These are phyloP conservation scores for Neolentinus lepideus DNA, from an alignment of 1,284 basidiomycete species.

Conservation along the genomic window DNA sequence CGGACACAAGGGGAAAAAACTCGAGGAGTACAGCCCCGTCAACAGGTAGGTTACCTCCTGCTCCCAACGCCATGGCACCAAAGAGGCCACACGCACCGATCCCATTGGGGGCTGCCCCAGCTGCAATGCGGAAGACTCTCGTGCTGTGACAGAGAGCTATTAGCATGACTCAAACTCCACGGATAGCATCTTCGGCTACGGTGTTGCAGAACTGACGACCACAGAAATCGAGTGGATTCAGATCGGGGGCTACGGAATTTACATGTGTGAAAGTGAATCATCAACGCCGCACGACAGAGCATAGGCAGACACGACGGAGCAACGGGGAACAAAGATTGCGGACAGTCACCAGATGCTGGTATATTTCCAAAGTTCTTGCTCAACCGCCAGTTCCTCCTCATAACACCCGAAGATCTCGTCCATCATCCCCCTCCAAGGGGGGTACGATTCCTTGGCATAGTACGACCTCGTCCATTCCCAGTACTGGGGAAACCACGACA, in stretches of 20 bases:
- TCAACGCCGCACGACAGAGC: too few species aligned
- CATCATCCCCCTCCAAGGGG: neutral
- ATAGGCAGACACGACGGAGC: too few species aligned
- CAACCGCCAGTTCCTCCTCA: neutral
- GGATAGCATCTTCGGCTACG: too few species aligned
- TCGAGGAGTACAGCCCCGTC: slow-evolving; percentile 64
- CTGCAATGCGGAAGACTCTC: slow-evolving; percentile 49
- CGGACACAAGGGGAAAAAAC: slow-evolving; percentile 58
- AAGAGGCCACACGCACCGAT: slow-evolving; percentile 34
- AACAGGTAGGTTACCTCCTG: slow-evolving; percentile 52
- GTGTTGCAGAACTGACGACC: too few species aligned
- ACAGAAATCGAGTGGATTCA: too few species aligned
- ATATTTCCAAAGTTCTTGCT: slow-evolving; percentile 1
- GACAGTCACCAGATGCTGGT: neutral
- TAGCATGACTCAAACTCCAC: too few species aligned
- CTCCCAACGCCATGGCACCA: slow-evolving; percentile 37
- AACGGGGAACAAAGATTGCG: too few species aligned
- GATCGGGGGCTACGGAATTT: too few species aligned
- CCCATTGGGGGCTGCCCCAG: slow-evolving; percentile 36
- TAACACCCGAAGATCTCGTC: neutral
- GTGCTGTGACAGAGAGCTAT: too few species aligned
- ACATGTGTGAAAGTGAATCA: too few species aligned
- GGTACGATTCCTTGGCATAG: neutral
- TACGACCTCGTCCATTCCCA: slow-evolving; percentile 1
- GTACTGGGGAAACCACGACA: slow-evolving; percentile 1